Conservation (phyloP, 2,329 filamentous ascomycete genomes). For the Annulohypoxylon truncatum region DNA sequence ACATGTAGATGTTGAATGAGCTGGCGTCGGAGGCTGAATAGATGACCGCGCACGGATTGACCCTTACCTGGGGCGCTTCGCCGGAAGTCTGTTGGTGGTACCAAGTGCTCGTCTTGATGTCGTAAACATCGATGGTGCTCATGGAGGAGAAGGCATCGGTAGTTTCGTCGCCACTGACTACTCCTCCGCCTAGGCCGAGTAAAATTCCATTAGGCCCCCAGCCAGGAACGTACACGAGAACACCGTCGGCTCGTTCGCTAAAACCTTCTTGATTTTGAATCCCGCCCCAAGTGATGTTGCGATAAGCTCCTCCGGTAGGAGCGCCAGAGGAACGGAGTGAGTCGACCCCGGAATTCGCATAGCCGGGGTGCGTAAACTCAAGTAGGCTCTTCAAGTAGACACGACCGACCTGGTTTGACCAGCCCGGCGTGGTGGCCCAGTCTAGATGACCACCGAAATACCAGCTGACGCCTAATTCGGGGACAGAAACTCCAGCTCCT, state of each 20-base stretch:
- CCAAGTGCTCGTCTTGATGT: conserved; percentile 77
- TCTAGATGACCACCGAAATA: conserved; percentile 85
- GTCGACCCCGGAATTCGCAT: conserved; percentile 70
- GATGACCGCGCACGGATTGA: conserved; percentile 78
- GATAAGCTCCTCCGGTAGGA: conserved; percentile 70
- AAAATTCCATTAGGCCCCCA: conserved; percentile 78
- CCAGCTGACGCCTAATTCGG: conserved; percentile 76
- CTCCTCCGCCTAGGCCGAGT: conserved; percentile 78
- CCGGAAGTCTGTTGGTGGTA: conserved; percentile 79
- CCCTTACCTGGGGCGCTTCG: conserved; percentile 69
- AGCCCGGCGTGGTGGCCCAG: conserved; percentile 66
- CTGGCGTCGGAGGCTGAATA: conserved; percentile 77
- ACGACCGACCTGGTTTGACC: conserved; percentile 72
- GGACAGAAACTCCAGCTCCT: conserved; percentile 77
- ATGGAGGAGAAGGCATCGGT: conserved; percentile 73
- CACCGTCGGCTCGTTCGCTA: conserved; percentile 78
- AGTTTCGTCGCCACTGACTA: conserved; percentile 50
- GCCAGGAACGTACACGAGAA: conserved; percentile 78
- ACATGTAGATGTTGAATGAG: conserved; percentile 82
- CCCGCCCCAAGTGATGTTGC: conserved; percentile 80
- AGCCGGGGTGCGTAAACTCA: conserved; percentile 80
- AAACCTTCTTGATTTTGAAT: conserved; percentile 75
- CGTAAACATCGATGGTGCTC: conserved; percentile 75
- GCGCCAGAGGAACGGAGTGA: conserved; percentile 67
- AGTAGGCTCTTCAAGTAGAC: conserved; percentile 80